Evolutionary conservation across 2,329 filamentous ascomycete species (phyloP), one percentile per base, ranked within the genome.

Genomic region (Hypoxylon sp.): DNA sequence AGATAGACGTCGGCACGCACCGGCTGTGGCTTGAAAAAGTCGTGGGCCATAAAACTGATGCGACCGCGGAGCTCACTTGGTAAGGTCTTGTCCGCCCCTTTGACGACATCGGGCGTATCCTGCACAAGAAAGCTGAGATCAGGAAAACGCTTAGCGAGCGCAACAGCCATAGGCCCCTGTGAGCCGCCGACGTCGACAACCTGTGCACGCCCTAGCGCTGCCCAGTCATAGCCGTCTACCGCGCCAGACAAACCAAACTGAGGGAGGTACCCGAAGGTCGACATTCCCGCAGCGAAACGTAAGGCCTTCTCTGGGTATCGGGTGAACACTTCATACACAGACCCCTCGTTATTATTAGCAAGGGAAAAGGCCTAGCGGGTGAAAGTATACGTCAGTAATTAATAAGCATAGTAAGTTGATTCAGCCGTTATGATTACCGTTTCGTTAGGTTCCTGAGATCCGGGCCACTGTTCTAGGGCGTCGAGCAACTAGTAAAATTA

Each of bases 1-100:
- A 76, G 58, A 57, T 75, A 78, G 17, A 73, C 64, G 23, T 70
- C 70, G 2, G 69, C 75, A 7, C 59, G 41, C 2, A 73, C 56
- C 3, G 71, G 72, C 51, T 77, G 75, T 2, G 69, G 67, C 6
- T 68, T 53, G 59, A 77, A 75, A 50, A 78, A 71, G 54, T 74
- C 68, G 57, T 78, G 72, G 2, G 57, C 64, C 48, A 63, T 63
- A 56, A 59, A 59, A n/a, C 36, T 32, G 15, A 50, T 45, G 6
- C 32, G 11, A 6, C 45, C 3, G 8, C 36, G 41, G 6, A 17
- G 16, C n/a, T 40, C 7, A n/a, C n/a, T n/a, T n/a, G n/a, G n/a
- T n/a, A n/a, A n/a, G n/a, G n/a, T n/a, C 21, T 42, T 23, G 21
- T 46, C 37, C 1, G 35, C 41, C 9, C 19, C 40, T 35, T 34